Evolutionary conservation across 306 rosid genomes (phyloP).

Genomic region (Casuarina cunninghamiana): DNA sequence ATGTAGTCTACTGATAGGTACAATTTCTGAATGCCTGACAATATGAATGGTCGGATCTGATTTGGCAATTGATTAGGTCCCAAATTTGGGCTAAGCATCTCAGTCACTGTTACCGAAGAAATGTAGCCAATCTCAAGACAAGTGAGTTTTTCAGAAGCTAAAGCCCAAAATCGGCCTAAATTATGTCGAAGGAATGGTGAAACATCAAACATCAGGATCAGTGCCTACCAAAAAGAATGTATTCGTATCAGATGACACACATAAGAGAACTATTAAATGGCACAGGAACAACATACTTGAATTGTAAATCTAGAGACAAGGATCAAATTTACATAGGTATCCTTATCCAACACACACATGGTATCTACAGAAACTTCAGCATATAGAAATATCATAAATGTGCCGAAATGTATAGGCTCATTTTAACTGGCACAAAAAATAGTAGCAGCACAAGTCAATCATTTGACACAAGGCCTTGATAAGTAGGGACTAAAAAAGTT

Average conservation of each 20-base stretch:
- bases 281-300: no score
- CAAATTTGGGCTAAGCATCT: conserved; percentile 71
- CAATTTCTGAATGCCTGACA: conserved; percentile 76
- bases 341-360: not conserved
- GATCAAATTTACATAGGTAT: not conserved
- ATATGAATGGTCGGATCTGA: conserved; percentile 46
- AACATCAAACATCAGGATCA: conserved; percentile 86
- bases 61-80: conserved; percentile 48
- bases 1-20: conserved; percentile 86
- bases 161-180: conserved; percentile 73
- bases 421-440: not conserved
- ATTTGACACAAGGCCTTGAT: not conserved
- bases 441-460: not conserved
- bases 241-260: conserved; percentile 31
- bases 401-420: not conserved
- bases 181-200: conserved; percentile 72
- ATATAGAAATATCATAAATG: not conserved
- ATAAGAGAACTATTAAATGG: conserved; percentile 13
- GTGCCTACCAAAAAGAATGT: conserved; percentile 47
- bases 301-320: not conserved
- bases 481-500: not conserved
- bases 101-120: conserved; percentile 77
- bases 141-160: conserved; percentile 71
- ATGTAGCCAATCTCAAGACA: conserved; percentile 91
- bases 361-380: not conserved